Evolutionary conservation across 352 stramenopile species (phyloP).

Genomic region (Chrysophaeum taylorii): DNA sequence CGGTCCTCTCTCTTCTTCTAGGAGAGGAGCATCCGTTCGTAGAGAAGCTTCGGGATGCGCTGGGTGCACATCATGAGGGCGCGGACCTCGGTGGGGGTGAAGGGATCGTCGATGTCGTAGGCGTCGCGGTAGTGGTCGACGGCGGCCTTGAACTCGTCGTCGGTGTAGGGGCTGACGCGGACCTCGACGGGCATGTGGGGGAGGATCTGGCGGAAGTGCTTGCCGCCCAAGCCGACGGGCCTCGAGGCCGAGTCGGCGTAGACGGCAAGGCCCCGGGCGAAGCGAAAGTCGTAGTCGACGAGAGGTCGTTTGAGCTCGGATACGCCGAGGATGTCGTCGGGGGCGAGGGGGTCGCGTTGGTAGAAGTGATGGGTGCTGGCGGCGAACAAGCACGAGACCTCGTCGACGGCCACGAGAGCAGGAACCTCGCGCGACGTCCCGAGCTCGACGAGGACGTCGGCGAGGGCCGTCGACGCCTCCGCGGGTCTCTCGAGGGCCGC

Average conservation of each 20-base stretch:
- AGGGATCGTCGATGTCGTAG: not conserved
- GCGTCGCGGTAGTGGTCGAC: not conserved
- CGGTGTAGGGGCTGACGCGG: not conserved
- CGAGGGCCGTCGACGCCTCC: not conserved
- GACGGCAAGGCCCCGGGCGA: not conserved
- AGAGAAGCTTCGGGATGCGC: not conserved
- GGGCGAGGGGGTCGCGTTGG: not conserved
- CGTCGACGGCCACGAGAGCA: not conserved
- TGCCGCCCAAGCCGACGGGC: not conserved
- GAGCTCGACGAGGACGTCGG: not conserved
- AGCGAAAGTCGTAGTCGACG: not conserved
- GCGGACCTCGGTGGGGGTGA: not conserved
- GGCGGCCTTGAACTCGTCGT: not conserved
- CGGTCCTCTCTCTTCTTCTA: too few species aligned
- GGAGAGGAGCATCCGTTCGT: not conserved
- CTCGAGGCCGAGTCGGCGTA: not conserved
- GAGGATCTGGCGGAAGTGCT: not conserved
- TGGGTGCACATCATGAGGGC: not conserved
- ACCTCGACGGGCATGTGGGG: not conserved
- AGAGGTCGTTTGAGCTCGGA: not conserved
- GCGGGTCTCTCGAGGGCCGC: not conserved
- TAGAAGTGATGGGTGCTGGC: not conserved
- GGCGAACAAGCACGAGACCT: not conserved
- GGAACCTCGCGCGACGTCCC: not conserved
- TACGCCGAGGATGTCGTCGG: not conserved